Conservation (phyloP, 768 basidiomycete genomes). For the Tulasnella sp. region DNA sequence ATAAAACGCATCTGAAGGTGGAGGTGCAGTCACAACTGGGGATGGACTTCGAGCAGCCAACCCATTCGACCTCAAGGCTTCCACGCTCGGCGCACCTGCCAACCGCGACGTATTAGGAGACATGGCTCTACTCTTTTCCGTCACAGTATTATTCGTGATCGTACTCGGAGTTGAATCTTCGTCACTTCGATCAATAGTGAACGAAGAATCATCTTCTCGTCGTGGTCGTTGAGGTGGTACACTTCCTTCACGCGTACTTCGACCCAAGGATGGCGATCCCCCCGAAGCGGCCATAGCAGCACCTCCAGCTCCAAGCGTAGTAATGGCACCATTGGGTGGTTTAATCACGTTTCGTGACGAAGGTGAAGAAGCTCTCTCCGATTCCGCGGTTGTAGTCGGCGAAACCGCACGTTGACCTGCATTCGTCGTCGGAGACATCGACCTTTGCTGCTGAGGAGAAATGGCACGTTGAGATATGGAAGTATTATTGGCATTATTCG, state of each 20-base stretch:
- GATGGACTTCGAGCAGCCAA: conserved; percentile 43
- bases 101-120: too few species aligned
- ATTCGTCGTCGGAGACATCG: conserved; percentile 13
- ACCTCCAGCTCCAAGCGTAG: conserved; percentile 9
- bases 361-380: too few species aligned
- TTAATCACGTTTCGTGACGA: too few species aligned
- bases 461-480: neutral
- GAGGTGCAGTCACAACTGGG: conserved; percentile 38
- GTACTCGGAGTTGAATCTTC: too few species aligned
- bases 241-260: neutral
- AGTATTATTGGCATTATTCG: too few species aligned
- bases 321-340: neutral
- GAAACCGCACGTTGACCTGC: too few species aligned
- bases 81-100: conserved; percentile 42
- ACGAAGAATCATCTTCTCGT: conserved; percentile 1
- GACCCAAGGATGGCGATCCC: neutral
- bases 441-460: conserved; percentile 19
- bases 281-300: neutral
- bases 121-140: neutral
- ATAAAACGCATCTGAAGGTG: conserved; percentile 53
- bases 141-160: neutral
- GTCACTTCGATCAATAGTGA: neutral
- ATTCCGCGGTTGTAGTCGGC: too few species aligned
- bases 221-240: conserved; percentile 3
- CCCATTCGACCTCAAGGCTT: conserved; percentile 41